Conservation (phyloP, 1,284 basidiomycete species). For the Cutaneotrichosporon cutaneum region DNA sequence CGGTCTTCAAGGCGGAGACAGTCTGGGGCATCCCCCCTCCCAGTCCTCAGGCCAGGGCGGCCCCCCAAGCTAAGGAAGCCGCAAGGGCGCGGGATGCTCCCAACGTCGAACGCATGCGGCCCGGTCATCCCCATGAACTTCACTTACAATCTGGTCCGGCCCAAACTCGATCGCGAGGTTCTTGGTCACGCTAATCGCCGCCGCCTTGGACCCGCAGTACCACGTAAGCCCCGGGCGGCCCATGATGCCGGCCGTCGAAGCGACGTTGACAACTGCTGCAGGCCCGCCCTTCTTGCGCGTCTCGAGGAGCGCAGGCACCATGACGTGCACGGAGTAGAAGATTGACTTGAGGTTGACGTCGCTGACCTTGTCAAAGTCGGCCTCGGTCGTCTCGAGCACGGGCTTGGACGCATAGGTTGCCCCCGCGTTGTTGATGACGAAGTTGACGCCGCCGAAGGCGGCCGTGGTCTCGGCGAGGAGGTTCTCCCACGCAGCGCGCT, state of each 20-base stretch:
- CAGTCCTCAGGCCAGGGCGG: too few species aligned
- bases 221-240: conserved; percentile 25
- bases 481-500: conserved; percentile 19
- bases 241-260: conserved; percentile 24
- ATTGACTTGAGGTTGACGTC: conserved; percentile 26
- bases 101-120: too few species aligned
- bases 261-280: conserved; percentile 20
- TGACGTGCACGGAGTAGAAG: conserved; percentile 24
- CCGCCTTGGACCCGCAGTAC: conserved; percentile 25
- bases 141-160: conserved; percentile 18
- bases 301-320: conserved; percentile 18
- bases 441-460: conserved; percentile 23
- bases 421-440: conserved; percentile 28
- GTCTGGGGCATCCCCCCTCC: too few species aligned
- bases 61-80: too few species aligned
- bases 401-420: conserved; percentile 28
- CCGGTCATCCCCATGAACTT: neutral
- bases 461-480: conserved; percentile 14
- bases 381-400: conserved; percentile 22
- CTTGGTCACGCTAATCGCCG: conserved; percentile 20
- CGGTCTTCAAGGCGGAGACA: too few species aligned
- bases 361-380: conserved; percentile 22
- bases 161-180: conserved; percentile 27
- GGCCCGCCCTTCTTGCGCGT: conserved; percentile 18
- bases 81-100: too few species aligned